These are phyloP conservation scores for Cladobotryum mycophilum DNA, from an alignment of 2,329 filamentous ascomycete species.

Conservation along the genomic window DNA sequence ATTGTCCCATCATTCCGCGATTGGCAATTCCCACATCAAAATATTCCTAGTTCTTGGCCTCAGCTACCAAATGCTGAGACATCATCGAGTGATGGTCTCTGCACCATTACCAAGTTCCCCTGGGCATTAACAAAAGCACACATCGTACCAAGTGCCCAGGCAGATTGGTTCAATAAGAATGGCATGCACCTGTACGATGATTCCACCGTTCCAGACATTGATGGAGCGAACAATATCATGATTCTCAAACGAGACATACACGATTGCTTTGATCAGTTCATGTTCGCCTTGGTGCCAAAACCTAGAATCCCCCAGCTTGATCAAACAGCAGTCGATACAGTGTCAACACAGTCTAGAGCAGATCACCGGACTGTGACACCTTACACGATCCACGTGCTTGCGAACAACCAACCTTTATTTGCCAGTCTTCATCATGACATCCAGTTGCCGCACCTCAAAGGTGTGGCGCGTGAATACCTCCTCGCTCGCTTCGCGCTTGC, in stretches of 20 bases:
- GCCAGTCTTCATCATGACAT: neutral
- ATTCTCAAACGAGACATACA: neutral
- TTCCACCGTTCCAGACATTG: neutral
- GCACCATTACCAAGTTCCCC: neutral
- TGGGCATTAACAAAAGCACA: neutral
- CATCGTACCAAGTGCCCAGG: neutral
- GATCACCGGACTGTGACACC: no score
- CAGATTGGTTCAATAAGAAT: neutral
- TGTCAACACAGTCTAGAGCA: neutral
- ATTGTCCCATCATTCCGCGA: neutral
- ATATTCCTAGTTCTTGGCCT: neutral
- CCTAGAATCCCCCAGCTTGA: neutral
- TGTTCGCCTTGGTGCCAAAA: neutral
- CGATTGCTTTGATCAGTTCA: neutral
- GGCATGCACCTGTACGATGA: neutral
- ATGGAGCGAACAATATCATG: neutral
- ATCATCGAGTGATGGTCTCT: neutral
- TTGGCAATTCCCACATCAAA: neutral
- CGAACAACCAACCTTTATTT: neutral
- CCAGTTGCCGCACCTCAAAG: neutral
- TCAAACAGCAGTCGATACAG: neutral
- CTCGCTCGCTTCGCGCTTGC: neutral
- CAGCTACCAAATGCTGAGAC: neutral
- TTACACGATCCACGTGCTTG: neutral
- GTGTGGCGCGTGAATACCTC: neutral